Conservation (phyloP, 257 asterid genomes). For the Solanum peruvianum region DNA sequence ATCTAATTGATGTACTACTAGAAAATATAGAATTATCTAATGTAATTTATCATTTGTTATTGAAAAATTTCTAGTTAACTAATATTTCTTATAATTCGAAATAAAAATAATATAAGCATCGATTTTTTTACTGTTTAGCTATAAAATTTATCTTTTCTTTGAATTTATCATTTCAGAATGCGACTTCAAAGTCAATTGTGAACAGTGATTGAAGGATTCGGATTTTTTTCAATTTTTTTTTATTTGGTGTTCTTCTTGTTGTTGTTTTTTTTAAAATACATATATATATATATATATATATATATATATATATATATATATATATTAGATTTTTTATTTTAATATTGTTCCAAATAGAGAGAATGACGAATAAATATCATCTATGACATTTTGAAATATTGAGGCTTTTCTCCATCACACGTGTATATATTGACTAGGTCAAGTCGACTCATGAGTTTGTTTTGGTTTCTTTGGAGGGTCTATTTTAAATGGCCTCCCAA, state of each 20-base stretch:
- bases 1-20: neutral
- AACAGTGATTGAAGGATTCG: neutral
- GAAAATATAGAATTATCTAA: neutral
- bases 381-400: neutral
- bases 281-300: too few relatives aligned
- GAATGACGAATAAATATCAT: too few relatives aligned
- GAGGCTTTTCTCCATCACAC: neutral
- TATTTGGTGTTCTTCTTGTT: neutral
- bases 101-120: too few relatives aligned
- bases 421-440: neutral
- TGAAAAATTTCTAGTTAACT: too few relatives aligned
- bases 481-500: neutral
- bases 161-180: neutral
- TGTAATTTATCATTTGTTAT: too few relatives aligned
- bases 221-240: neutral
- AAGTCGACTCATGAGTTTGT: neutral
- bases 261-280: too few relatives aligned
- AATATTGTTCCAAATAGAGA: neutral
- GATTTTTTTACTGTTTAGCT: too few relatives aligned
- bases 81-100: neutral
- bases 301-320: neutral
- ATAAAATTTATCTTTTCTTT: too few relatives aligned
- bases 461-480: neutral
- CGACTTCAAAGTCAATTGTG: neutral
- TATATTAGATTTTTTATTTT: neutral